A percentile compares a stretch with the other conserved stretches of the same genome.
These are phyloP conservation scores for Benincasa hispida DNA, from an alignment of 306 rosid genomes.

Conservation along the genomic window DNA sequence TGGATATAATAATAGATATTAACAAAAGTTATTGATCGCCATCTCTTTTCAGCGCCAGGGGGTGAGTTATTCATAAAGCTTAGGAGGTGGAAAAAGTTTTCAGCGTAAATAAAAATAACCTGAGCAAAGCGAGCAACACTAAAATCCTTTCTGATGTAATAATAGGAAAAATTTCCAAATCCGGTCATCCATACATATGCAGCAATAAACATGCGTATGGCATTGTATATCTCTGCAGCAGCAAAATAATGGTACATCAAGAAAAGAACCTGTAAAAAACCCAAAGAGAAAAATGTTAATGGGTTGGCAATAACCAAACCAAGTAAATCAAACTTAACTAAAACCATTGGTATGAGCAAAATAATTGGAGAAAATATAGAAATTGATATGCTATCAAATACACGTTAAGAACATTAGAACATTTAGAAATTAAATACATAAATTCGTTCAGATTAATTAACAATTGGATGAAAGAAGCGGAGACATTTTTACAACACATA, in stretches of 20 bases:
- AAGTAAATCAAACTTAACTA: neutral
- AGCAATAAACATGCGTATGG: conserved; percentile 90
- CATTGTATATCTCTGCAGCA: conserved; percentile 92
- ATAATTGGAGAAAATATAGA: neutral
- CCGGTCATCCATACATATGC: conserved; percentile 99
- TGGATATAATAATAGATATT: conserved; percentile 16
- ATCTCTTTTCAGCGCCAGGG: neutral
- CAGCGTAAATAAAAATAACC: conserved; percentile 26
- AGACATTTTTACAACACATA: neutral
- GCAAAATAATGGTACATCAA: conserved; percentile 95
- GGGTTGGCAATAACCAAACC: neutral
- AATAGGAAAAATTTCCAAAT: conserved; percentile 96
- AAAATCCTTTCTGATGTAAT: conserved; percentile 86
- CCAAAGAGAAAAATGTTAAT: neutral
- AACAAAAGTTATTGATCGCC: neutral
- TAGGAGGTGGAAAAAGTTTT: neutral
- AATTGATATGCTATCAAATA: neutral
- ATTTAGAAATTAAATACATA: neutral
- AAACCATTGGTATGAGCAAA: neutral
- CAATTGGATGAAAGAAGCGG: neutral
- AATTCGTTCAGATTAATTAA: neutral
- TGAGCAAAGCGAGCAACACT: conserved; percentile 88
- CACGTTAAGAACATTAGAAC: neutral
- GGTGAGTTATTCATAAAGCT: neutral
- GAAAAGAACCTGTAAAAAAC: conserved; percentile 66